phyloP scores from a whole-genome alignment of 345 rosid genomes.

The Linum trigynum region DNA sequence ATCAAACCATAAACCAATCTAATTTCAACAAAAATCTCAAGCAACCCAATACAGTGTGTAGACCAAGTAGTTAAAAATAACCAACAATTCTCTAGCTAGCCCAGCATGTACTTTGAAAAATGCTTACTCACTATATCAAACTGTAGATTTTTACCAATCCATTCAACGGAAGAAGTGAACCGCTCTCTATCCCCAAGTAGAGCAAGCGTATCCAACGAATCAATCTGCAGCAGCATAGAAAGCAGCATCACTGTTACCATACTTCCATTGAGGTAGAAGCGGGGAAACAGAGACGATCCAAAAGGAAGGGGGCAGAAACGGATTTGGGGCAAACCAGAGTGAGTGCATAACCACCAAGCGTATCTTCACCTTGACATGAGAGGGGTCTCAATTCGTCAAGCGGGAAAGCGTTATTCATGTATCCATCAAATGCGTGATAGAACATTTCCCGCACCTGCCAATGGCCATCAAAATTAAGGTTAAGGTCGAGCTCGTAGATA shows the following conservation, averaged over 20 bases:
- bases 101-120: slow-evolving; percentile 8
- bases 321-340: slow-evolving; percentile 46
- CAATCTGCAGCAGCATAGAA: slow-evolving; percentile 45
- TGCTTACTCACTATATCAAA: slow-evolving; percentile 92
- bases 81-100: background rate
- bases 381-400: slow-evolving; percentile 84
- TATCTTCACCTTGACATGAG: slow-evolving; percentile 87
- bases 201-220: slow-evolving; percentile 83
- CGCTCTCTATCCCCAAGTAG: slow-evolving; percentile 73
- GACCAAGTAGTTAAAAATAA: background rate
- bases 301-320: background rate
- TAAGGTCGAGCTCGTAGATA: background rate
- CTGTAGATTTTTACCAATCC: slow-evolving; percentile 95
- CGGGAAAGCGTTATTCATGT: slow-evolving; percentile 93
- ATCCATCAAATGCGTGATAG: slow-evolving; percentile 95
- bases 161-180: slow-evolving; percentile 73
- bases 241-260: slow-evolving; percentile 9
- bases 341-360: slow-evolving; percentile 92
- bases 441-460: slow-evolving; percentile 88
- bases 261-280: slow-evolving; percentile 8
- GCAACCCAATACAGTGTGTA: background rate
- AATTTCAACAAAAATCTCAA: background rate
- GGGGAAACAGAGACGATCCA: background rate
- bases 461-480: background rate
- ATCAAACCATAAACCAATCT: slow-evolving; percentile 7